phyloP scores from a whole-genome alignment of 2,329 filamentous ascomycete genomes.

The Monilinia vaccinii-corymbosi region DNA sequence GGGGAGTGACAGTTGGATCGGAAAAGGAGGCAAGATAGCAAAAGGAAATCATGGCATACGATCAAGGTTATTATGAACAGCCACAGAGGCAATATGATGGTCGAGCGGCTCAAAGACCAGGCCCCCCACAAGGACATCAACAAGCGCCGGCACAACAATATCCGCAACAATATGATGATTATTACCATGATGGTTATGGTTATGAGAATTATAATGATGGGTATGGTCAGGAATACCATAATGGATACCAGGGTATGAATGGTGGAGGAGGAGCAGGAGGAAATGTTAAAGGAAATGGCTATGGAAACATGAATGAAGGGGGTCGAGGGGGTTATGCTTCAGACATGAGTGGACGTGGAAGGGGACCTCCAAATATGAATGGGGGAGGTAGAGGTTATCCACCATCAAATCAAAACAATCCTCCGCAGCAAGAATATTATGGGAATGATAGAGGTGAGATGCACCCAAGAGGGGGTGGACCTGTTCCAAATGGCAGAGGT shows the following conservation, averaged over 20 bases:
- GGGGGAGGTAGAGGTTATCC: constrained; percentile 18
- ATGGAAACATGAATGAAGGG: constrained; percentile 15
- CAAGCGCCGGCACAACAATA: constrained; percentile 39
- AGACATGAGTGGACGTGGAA: constrained; percentile 23
- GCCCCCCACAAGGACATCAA: constrained; percentile 24
- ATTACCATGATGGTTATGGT: constrained; percentile 25
- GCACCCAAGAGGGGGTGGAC: constrained; percentile 17
- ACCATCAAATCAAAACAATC: constrained; percentile 24
- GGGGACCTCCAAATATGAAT: constrained; percentile 11
- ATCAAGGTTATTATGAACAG: constrained; percentile 26
- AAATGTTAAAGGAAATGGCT: constrained; percentile 13
- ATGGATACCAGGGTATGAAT: constrained; percentile 24
- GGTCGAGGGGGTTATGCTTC: constrained; percentile 18
- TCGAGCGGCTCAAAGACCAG: constrained; percentile 22
- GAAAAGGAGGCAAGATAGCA: neutral
- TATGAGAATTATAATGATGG: constrained; percentile 24
- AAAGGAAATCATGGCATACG: constrained; percentile 26
- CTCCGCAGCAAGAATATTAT: constrained; percentile 26
- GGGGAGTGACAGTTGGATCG: neutral
- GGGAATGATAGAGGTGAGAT: constrained; percentile 21
- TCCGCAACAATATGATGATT: constrained; percentile 39
- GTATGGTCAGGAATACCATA: constrained; percentile 23
- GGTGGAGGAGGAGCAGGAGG: constrained; percentile 22
- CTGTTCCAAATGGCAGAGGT: constrained; percentile 18
- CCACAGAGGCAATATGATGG: constrained; percentile 27